Evolutionary conservation across 2,329 filamentous ascomycete species (phyloP), one percentile per base, ranked within the genome.

Genomic region (Chalara sp.): DNA sequence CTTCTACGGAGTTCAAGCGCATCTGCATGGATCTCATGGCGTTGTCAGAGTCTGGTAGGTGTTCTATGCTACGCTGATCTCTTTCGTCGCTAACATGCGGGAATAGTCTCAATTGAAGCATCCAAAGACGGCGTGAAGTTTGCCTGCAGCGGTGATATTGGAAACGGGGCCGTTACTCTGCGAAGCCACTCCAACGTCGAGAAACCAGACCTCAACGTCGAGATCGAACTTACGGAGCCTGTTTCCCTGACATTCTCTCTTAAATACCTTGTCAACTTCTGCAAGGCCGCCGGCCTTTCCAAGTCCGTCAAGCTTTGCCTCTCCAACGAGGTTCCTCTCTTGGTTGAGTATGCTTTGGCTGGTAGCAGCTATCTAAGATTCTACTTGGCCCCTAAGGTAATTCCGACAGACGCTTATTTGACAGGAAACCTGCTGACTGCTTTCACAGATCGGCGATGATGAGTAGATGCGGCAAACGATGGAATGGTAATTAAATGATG

Each of bases 261-360:
- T 65, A 99, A 99, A 76, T 99, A 99, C 75, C 85, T 99, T 3
- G 89, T 95, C 79, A 97, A 97, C 81, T 99, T 99, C 77, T 97
- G 93, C 87, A 99, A 99, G 77, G 95, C 95, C 33, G 87, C 89
- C 57, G 84, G 83, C 48, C 77, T 99, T 55, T 92, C 91, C 39
- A 75, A 71, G 61, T 78, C 80, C 59, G 95, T 99, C 71, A 93
- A 87, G 74, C 84, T 99, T 62, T 95, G 87, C 73, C 80, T 99
- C 61, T 97, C 92, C 48, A 91, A 90, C 71, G 93, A 99, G 73
- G 92, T 99, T 47, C 93, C 93, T 31, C 83, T 99, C 59, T 77
- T 97, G 62, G 93, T 99, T 43, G 93, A 99, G 76, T 99, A 97
- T 72, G 76, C 74, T 50, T 73, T 96, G 55, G 77, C 78, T 49